A percentile compares a stretch with the other conserved stretches of the same genome.
Conservation (phyloP, 768 basidiomycete genomes). For the Lentinula aciculospora region DNA sequence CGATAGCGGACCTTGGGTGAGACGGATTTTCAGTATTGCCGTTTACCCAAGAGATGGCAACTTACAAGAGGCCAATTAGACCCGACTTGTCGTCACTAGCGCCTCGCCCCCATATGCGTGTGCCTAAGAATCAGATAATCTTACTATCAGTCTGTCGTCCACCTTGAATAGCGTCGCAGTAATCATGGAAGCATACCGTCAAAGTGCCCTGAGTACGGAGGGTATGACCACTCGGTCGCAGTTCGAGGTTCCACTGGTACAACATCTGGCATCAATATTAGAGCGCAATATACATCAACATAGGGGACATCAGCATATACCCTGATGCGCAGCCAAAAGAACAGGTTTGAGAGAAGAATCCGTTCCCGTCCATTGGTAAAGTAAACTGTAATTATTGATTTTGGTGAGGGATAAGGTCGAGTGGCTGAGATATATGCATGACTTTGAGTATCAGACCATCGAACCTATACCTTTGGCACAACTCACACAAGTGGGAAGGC, state of each 20-base stretch:
- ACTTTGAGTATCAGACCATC: no score
- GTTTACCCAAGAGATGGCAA: background rate
- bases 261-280: constrained; percentile 30
- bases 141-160: background rate
- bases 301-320: constrained; percentile 12
- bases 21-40: background rate
- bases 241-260: constrained; percentile 48
- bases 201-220: constrained; percentile 44
- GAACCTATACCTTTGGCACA: background rate
- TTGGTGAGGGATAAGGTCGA: constrained; percentile 15
- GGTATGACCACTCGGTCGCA: constrained; percentile 36
- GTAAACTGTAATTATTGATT: constrained; percentile 52
- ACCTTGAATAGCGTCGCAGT: background rate
- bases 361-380: constrained; percentile 53
- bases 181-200: constrained; percentile 26
- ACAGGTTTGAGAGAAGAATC: constrained; percentile 45
- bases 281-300: background rate
- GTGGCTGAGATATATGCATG: constrained; percentile 4
- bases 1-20: constrained; percentile 9
- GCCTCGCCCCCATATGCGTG: constrained; percentile 52
- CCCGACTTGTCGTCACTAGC: constrained; percentile 48
- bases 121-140: constrained; percentile 19
- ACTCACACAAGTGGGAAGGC: constrained; percentile 11
- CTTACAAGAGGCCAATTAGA: constrained; percentile 32
- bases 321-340: constrained; percentile 48